phyloP scores from a whole-genome alignment of 768 basidiomycete species.

The Collybia sordida region DNA sequence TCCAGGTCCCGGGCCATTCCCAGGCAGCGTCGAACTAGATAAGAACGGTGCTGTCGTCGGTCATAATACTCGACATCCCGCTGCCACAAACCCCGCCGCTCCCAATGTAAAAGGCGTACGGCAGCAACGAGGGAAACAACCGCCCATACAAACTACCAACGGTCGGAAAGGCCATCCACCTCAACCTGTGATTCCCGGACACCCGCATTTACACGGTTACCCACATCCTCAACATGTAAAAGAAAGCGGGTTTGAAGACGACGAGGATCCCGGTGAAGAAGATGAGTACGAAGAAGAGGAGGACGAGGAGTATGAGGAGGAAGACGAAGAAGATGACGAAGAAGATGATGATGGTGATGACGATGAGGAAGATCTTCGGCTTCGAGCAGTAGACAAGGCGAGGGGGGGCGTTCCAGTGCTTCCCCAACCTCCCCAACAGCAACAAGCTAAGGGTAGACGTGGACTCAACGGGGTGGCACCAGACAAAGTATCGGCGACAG shows the following conservation, averaged over 20 bases:
- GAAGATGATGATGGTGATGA: slow-evolving; percentile 26
- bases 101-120: background rate
- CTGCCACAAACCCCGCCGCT: background rate
- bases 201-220: slow-evolving; percentile 23
- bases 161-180: slow-evolving; percentile 15
- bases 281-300: slow-evolving; percentile 49
- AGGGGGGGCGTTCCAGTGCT: slow-evolving; percentile 17
- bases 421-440: slow-evolving; percentile 19
- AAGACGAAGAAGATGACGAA: slow-evolving; percentile 57
- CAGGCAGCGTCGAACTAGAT: slow-evolving; percentile 96
- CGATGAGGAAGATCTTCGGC: slow-evolving; percentile 4
- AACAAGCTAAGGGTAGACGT: slow-evolving; percentile 11
- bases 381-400: slow-evolving; percentile 9
- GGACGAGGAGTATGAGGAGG: slow-evolving; percentile 53
- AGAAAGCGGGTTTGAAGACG: slow-evolving; percentile 71
- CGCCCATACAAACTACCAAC: slow-evolving; percentile 11
- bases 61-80: slow-evolving; percentile 21
- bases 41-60: slow-evolving; percentile 76
- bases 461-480: slow-evolving; percentile 14
- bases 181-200: slow-evolving; percentile 8
- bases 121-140: slow-evolving; percentile 12
- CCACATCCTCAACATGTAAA: slow-evolving; percentile 56
- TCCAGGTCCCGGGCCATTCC: slow-evolving; percentile 96
- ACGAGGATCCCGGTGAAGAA: slow-evolving; percentile 38
- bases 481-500: slow-evolving; percentile 37